phyloP scores from a whole-genome alignment of 2,329 filamentous ascomycete genomes.

The Aspergillus hortae region DNA sequence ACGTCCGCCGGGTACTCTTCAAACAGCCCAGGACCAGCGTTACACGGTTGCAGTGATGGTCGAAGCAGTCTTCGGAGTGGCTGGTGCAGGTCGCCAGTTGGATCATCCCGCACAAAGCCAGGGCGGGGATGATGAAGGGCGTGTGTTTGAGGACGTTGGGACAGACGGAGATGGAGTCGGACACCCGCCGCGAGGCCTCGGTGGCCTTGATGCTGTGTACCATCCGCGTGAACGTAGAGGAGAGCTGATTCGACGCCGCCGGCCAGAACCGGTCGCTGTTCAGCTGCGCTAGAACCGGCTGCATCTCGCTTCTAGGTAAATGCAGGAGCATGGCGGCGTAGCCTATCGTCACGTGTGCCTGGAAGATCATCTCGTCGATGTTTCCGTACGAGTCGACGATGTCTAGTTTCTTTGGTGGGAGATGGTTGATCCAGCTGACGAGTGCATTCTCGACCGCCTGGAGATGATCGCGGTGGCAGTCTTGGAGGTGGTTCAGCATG shows the following conservation, averaged over 20 bases:
- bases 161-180: slow-evolving; percentile 30
- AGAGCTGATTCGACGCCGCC: slow-evolving; percentile 21
- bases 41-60: slow-evolving; percentile 36
- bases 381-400: slow-evolving; percentile 65
- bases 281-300: slow-evolving; percentile 21
- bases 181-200: slow-evolving; percentile 31
- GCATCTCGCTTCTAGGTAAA: slow-evolving; percentile 70
- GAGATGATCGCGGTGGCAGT: slow-evolving; percentile 49
- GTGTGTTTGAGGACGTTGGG: slow-evolving; percentile 30
- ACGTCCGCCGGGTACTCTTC: slow-evolving; percentile 28
- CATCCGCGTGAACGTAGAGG: slow-evolving; percentile 29
- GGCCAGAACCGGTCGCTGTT: slow-evolving; percentile 24
- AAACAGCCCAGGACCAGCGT: slow-evolving; percentile 33
- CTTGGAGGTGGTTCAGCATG: slow-evolving; percentile 34
- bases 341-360: slow-evolving; percentile 36
- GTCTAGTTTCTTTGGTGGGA: slow-evolving; percentile 67
- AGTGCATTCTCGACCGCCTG: slow-evolving; percentile 56
- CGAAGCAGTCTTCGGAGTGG: slow-evolving; percentile 36
- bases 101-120: slow-evolving; percentile 32
- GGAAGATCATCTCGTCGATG: slow-evolving; percentile 62
- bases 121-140: slow-evolving; percentile 27
- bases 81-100: slow-evolving; percentile 31
- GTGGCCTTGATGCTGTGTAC: slow-evolving; percentile 36
- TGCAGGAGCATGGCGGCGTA: slow-evolving; percentile 66
- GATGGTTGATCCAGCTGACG: slow-evolving; percentile 72